Evolutionary conservation across 2,329 filamentous ascomycete species (phyloP), one percentile per base, ranked within the genome.

Genomic region (Hypoxylon rubiginosum): DNA sequence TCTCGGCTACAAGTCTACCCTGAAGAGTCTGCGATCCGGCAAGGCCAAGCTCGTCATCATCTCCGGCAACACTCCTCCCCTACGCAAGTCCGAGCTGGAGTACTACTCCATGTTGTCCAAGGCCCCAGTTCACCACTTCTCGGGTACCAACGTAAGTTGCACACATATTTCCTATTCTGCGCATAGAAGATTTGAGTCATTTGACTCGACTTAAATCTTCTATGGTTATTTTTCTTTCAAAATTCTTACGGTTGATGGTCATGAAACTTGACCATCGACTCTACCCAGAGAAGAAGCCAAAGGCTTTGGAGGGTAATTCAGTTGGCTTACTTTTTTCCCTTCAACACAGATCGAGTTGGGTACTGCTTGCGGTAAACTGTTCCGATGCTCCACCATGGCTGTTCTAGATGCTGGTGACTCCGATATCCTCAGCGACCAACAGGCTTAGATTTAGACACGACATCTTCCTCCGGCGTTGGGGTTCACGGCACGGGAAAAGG

Each of bases 11-110:
- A 94, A 95, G 85, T 92, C 90, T 71, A 95, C 82, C 88, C 80
- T 96, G 80, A 97, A 98, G 92, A 87, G 87, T 76, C 92, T 98
- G 77, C 92, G 95, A 79, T 92, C 90, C 76, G 94, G 95, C 84
- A 98, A 97, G 91, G 96, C 96, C 83, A 98, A 98, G 92, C 90
- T 97, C 75, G 93, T 98, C 82, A 94, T 97, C 85, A 97, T 97
- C 62, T 87, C 91, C 76, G 94, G 92, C 85, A 98, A 99, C 89
- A 97, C 94, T 75, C 94, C 95, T 80, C 96, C 96, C 83, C 92
- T 99, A 78, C 91, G 95, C 84, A 99, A 98, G 91, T 93, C 90
- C 79, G 95, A 98, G 88, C 90, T 97, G 71, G 95, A 97, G 87
- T 97, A 93, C 86, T 94, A 94, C 87, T 89, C 89, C 82, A 96